Base-by-base conservation (phyloP, 352 stramenopile genomes). In the Peronospora belbahrii region DNA sequence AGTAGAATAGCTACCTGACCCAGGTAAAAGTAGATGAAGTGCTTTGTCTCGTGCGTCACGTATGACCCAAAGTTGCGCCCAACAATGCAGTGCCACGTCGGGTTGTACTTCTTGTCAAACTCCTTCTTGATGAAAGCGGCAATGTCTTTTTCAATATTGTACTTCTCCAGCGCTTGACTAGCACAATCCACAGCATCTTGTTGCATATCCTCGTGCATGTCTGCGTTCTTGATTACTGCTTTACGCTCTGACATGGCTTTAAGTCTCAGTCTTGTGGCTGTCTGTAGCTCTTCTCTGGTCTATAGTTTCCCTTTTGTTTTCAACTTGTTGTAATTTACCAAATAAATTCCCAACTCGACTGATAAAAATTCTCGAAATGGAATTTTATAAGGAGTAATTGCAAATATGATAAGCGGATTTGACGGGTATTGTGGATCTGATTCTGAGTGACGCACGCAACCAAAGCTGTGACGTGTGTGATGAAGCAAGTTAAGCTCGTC, bases 171-270 rank as follows among this genome's bases (percentile, higher is more conserved):
- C 51, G 96, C 96, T 65, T 98, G 91, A 41, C 95, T 98, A 36
- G 96, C 96, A 52, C 92, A 97, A 78, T 99, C 96, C 32, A 99
- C 95, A 25, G 95, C 95, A 70, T 99, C 95, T 80, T 99, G 96
- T 72, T 99, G 96, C 96, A 99, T 99, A 63, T 98, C 91, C 66
- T 99, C 96, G 28, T 95, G 93, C 96, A 99, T 99, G 71, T 99
- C 96, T 34, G 96, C 96, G 79, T 98, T 99, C 76, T 99, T 99
- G 66, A 99, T 98, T 34, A 99, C 95, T n/a, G 96, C 95, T 78
- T 99, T 98, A 76, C 93, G 79, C 83, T 96, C 85, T 59, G 84
- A 83, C 82, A 94, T 95, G 46, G 50, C 65, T 47, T n/a, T n/a
- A n/a, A n/a, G n/a, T n/a, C n/a, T n/a, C n/a, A n/a, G n/a, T n/a